Percentiles rank a stretch among this genome's conserved stretches.
Evolutionary conservation across 768 basidiomycete genomes (phyloP).

Genomic region (Tremella fuciformis): DNA sequence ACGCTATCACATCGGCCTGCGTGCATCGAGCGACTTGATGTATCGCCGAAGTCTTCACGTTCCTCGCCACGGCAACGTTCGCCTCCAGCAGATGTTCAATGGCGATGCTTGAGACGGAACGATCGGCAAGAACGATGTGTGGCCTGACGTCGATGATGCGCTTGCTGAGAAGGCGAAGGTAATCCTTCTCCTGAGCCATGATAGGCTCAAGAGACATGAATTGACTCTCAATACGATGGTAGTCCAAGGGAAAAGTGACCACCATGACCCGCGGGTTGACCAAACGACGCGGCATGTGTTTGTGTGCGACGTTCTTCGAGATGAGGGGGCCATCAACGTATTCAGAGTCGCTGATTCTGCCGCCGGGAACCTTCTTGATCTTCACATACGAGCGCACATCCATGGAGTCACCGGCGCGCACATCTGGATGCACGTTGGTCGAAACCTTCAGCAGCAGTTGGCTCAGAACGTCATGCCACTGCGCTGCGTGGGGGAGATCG

Average conservation of each 20-base stretch:
- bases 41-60: conserved; percentile 83
- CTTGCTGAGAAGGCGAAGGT: conserved; percentile 77
- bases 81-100: conserved; percentile 79
- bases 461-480: conserved; percentile 85
- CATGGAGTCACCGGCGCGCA: conserved; percentile 78
- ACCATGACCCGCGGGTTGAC: conserved; percentile 92
- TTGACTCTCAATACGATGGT: conserved; percentile 68
- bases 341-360: conserved; percentile 85
- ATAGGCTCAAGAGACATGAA: conserved; percentile 90
- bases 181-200: conserved; percentile 86
- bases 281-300: conserved; percentile 79
- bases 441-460: conserved; percentile 81
- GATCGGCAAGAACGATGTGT: conserved; percentile 86
- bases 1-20: conserved; percentile 89
- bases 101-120: conserved; percentile 84
- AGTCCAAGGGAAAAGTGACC: conserved; percentile 87
- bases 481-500: conserved; percentile 71
- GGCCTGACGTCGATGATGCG: conserved; percentile 89
- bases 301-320: conserved; percentile 96
- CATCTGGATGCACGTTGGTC: conserved; percentile 60
- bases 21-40: conserved; percentile 88
- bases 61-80: conserved; percentile 83
- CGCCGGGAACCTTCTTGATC: conserved; percentile 97
- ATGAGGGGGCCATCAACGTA: conserved; percentile 96
- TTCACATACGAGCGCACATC: conserved; percentile 93